phyloP scores from a whole-genome alignment of 177 flowering plant genomes.

The Vitis hybrid region DNA sequence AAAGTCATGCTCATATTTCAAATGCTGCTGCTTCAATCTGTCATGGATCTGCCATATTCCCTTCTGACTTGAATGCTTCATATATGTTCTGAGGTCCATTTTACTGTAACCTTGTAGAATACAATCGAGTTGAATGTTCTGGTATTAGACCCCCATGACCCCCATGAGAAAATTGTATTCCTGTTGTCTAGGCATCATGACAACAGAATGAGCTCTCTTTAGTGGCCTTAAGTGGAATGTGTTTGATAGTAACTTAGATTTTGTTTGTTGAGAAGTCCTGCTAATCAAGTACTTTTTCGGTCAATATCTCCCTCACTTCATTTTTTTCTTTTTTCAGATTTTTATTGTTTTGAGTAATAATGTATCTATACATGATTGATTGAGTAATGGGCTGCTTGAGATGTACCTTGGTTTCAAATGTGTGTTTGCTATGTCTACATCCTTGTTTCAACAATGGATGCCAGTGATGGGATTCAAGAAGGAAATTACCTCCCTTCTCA shows the following conservation, averaged over 20 bases:
- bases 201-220: not conserved
- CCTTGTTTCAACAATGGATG: too few species aligned
- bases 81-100: not conserved
- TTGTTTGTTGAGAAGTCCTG: not conserved
- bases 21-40: not conserved
- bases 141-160: not conserved
- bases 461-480: too few species aligned
- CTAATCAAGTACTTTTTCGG: not conserved
- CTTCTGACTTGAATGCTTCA: not conserved
- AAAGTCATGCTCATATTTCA: not conserved
- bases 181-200: not conserved
- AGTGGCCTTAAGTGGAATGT: not conserved
- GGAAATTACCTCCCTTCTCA: too few species aligned
- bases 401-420: too few species aligned
- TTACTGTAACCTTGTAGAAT: slow-evolving; percentile 10
- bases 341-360: not conserved
- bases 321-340: too few species aligned
- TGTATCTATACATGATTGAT: not conserved
- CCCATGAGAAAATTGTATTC: not conserved
- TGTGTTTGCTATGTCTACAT: too few species aligned
- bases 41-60: not conserved
- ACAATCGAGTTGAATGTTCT: not conserved
- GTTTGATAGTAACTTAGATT: not conserved
- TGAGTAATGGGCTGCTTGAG: not conserved
- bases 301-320: too few species aligned